Base-by-base conservation (phyloP, 106 monocot species). In the Allium fistulosum region DNA sequence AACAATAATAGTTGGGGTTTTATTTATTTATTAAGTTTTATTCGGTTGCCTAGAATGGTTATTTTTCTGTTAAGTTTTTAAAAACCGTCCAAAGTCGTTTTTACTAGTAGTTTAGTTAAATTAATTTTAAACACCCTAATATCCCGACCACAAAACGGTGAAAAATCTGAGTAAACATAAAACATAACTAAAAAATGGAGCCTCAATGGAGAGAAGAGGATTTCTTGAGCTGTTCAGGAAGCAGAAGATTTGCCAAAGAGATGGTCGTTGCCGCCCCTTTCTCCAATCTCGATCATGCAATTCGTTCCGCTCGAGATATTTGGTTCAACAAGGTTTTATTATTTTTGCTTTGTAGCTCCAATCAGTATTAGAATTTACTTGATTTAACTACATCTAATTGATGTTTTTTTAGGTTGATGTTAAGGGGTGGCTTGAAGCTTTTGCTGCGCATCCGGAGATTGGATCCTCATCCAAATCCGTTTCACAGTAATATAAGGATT, bases 371-470 rank as follows among this genome's bases (percentile, higher is more conserved):
- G 15, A 17, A 56, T 45, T 48, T 59, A 49, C 27, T 59, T 16
- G 51, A 7, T 46, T 49, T 52, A 26, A 26, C 8, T 50, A 51
- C 9, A 12, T 67, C 51, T 2, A 12, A 8, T 52, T 13, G 1
- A 7, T 72, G 37, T 6, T 69, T 48, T 11, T 11, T 47, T 17
- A 87, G 83, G 74, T 87, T 45, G 83, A 87, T 61, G 80, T 87
- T 17, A 80, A 78, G 49, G 83, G 80, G 61, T 87, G 83, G 83
- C 80, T 87, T 7, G 84, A 88, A 72, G 65, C 73, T 2, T 84
- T 88, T 70, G 76, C 88, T 26, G 81, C 72, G 14, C 88, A 88
- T 55, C 88, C 84, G 1, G 76, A 78, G 48, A 88, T 88, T 65
- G 88, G 88, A 17, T 10, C 75, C 62, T 76, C 83, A 9, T 79